These are phyloP conservation scores for Pseudozyma sp. DNA, from an alignment of 1,284 basidiomycete genomes.

Conservation along the genomic window DNA sequence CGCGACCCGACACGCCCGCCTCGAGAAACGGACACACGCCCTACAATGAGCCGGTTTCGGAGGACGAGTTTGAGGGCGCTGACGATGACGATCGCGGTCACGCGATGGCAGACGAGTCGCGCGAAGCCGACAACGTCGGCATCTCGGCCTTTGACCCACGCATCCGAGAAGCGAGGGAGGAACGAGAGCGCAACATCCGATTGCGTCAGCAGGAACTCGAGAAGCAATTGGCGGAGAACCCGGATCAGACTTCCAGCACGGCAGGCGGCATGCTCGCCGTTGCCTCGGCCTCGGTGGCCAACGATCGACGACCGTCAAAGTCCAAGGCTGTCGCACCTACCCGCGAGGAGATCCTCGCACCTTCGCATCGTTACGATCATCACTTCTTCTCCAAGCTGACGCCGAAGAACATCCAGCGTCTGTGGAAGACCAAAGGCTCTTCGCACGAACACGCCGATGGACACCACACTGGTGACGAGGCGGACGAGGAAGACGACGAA, in stretches of 20 bases:
- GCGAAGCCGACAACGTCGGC: constrained; percentile 64
- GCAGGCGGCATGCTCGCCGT: constrained; percentile 51
- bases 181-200: constrained; percentile 65
- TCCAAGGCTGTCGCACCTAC: constrained; percentile 33
- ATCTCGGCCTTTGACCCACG: constrained; percentile 63
- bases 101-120: constrained; percentile 56
- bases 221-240: constrained; percentile 51
- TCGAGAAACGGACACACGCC: constrained; percentile 31
- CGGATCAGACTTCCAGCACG: constrained; percentile 43
- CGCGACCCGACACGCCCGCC: constrained; percentile 59
- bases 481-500: constrained; percentile 68
- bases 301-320: constrained; percentile 25
- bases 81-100: constrained; percentile 56
- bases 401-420: constrained; percentile 62
- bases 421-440: constrained; percentile 60
- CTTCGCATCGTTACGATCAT: constrained; percentile 62
- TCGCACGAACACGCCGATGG: constrained; percentile 41
- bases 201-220: constrained; percentile 63
- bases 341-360: constrained; percentile 64
- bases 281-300: constrained; percentile 34
- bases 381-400: constrained; percentile 67
- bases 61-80: constrained; percentile 67
- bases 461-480: constrained; percentile 23
- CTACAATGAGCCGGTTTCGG: constrained; percentile 66
- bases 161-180: constrained; percentile 61